These are phyloP conservation scores for Mytilinidion resinicola DNA, from an alignment of 495 filamentous ascomycete genomes.

Conservation along the genomic window DNA sequence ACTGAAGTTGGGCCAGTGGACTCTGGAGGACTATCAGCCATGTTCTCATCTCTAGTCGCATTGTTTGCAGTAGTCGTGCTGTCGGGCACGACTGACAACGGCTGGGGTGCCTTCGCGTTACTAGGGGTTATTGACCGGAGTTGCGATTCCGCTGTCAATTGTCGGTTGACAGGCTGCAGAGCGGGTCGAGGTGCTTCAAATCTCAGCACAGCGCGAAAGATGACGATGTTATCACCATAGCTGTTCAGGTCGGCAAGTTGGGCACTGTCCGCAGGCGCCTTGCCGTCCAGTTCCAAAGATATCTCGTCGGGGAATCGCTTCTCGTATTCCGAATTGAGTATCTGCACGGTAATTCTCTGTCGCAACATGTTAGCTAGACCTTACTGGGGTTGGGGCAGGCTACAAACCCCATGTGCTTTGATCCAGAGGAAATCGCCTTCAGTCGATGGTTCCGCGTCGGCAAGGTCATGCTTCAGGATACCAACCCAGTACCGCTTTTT, in stretches of 20 bases:
- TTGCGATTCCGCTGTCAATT: not conserved
- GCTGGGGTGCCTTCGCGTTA: not conserved
- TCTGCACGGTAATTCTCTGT: constrained; percentile 36
- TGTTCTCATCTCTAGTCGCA: too few species aligned
- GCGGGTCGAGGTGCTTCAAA: constrained; percentile 2
- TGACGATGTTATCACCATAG: constrained; percentile 31
- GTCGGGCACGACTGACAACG: not conserved
- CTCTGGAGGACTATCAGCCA: too few species aligned
- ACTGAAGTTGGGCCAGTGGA: too few species aligned
- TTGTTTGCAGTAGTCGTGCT: not conserved
- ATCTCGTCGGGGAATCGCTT: constrained; percentile 12
- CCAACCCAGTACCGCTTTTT: constrained; percentile 22
- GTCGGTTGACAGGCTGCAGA: constrained; percentile 5
- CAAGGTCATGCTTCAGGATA: constrained; percentile 14
- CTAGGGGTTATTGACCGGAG: too few species aligned
- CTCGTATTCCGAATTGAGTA: constrained; percentile 27
- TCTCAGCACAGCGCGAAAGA: constrained; percentile 26
- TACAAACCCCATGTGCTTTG: constrained; percentile 32
- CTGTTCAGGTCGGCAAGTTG: constrained; percentile 26
- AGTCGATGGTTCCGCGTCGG: constrained; percentile 12
- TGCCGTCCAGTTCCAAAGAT: constrained; percentile 5
- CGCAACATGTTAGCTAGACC: too few species aligned
- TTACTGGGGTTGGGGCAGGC: too few species aligned
- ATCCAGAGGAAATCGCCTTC: constrained; percentile 38
- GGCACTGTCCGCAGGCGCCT: not conserved